Base-by-base conservation (phyloP, 805 yeast species). In the Lachancea cidri region DNA sequence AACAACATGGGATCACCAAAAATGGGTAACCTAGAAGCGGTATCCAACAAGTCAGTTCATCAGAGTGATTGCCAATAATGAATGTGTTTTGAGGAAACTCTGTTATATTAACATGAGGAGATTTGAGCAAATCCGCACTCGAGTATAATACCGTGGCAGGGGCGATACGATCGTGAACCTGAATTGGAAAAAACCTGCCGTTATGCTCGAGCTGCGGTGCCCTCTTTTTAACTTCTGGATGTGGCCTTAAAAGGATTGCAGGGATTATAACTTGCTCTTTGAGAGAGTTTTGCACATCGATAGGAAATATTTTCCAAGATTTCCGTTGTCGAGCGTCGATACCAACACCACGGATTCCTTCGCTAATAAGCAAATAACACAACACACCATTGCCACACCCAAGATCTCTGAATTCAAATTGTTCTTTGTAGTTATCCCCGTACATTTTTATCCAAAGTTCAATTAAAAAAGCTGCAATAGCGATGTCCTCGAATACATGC, bases 301-400 rank as follows among this genome's bases (percentile, higher is more conserved):
- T 58, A 0, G 96, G 91, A 50, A 82, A 89, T 1, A 74, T 70
- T 1, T 66, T 63, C 98, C 98, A 91, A 1, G 96, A 84, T 55
- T 89, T 89, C 43, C 98, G 72, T 3, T 79, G 76, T 35, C 98
- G 70, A 0, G 96, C 96, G 65, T 91, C 98, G 18, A 89, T 79
- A 11, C 98, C 98, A 29, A 72, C 60, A 2, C 98, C 97, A 27
- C 55, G 66, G 52, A 76, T 85, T 0, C 97, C 97, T 64, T 91
- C 98, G 69, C 69, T 67, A 5, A 74, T 65, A 36, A 91, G 67
- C 19, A 91, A 75, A 52, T 86, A 76, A 8, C 86, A 94, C 34
- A 91, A 64, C 13, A 86, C 70, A 6, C 98, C 98, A 64, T 91
- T 91, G 5, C 98, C 98, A 66, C 98, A 91, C 0, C 98, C 98